Base-by-base conservation (phyloP, 257 asterid species). In the Agastache rugosa region DNA sequence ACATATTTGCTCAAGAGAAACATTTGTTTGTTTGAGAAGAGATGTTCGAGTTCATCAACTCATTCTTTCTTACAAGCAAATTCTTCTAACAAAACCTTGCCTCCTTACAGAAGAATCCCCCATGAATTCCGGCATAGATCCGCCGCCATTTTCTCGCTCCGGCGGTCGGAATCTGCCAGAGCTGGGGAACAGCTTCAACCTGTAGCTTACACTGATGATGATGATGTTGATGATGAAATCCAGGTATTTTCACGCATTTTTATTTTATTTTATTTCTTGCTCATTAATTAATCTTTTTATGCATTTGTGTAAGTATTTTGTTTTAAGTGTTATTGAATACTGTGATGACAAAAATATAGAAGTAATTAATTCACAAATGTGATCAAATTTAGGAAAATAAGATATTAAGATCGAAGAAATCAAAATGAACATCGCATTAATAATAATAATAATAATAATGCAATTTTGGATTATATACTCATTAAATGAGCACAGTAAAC, bases 111-210 rank as follows among this genome's bases (percentile, higher is more conserved):
- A 25, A n/a, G 63, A 20, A 63, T 31, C 29, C 59, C 70, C 16
- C 69, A 48, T 29, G 82, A 63, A 9, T 73, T 53, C 6, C 14
- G 69, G 34, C 80, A 51, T n/a, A 23, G 66, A 10, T 68, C 75
- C 1, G 69, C 83, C 68, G 37, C 82, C 31, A 10, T 29, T 31
- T 42, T 29, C 19, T 58, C 72, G 39, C 54, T 77, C 56, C 81
- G 83, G 53, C 86, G 96, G 41, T 69, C 69, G 25, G 91, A 84
- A 79, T 88, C 96, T 2, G 78, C 78, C 41, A 72, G 81, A 77
- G 89, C 93, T n/a, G 93, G 85, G 31, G 90, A 80, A 42, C 89
- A 80, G 20, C 66, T 72, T 0, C 81, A 83, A 56, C 50, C 78
- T 9, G 48, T 81, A 22, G 71, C 87, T 6, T 86, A 81, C 62